Evolutionary conservation across 257 asterid species (phyloP), one percentile per base, ranked within the genome.

Genomic region (Solanum ossicruentum): DNA sequence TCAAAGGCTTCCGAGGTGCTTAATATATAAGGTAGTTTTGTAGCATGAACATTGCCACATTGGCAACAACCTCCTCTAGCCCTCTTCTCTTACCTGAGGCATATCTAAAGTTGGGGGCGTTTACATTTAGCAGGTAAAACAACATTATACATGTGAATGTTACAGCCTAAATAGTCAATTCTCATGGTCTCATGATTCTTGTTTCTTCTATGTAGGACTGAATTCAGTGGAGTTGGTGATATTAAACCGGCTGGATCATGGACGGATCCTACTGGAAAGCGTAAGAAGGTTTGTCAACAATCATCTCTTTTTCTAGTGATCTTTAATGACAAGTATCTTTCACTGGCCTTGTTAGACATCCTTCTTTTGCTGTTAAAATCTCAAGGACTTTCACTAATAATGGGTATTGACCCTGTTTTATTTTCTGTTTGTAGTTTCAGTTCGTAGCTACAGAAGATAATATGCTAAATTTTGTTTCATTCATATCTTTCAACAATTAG

Each of bases 201-300:
- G 66, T 89, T 89, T 52, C 66, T 47, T 84, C 26, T 86, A 39
- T 58, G 72, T 84, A 95, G 98, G 93, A 86, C 83, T 85, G 89
- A 83, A 84, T 54, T 80, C 70, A 81, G 70, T 75, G 88, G 90
- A 87, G 90, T 79, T 85, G 92, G 87, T 56, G 89, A 87, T 61
- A 11, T 83, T 36, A 90, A 83, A 81, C 77, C 70, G 61, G 84
- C 90, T 77, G 91, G 91, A 81, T 85, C 93, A 72, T 89, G 91
- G 93, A 92, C 94, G 60, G 95, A 85, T 84, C 94, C 90, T 72
- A 87, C 49, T 36, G 91, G 86, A 70, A 92, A 88, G 88, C 80
- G 17, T 12, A 91, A 70, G 86, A 93, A 93, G 98, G 98, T 95
- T 26, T 17, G 93, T 87, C 54, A 28, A 39, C 66, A 60, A 43